These are phyloP conservation scores for Ascosphaera apis DNA, from an alignment of 2,329 filamentous ascomycete species.

Conservation along the genomic window DNA sequence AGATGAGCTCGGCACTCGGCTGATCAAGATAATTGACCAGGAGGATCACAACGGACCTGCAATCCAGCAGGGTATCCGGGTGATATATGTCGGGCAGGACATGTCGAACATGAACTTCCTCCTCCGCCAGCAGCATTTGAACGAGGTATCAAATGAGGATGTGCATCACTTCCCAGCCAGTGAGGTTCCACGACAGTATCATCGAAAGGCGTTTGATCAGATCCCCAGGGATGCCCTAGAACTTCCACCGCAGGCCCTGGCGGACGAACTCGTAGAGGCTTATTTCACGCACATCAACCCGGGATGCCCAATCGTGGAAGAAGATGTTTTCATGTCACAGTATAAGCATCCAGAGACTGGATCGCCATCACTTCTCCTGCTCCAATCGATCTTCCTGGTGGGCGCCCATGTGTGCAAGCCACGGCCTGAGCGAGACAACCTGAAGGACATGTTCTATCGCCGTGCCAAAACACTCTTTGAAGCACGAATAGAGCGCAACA, in stretches of 20 bases:
- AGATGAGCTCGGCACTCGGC: slow-evolving; percentile 20
- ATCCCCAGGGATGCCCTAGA: slow-evolving; percentile 26
- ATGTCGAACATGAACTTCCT: slow-evolving; percentile 33
- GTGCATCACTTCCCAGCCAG: slow-evolving; percentile 23
- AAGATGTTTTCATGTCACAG: slow-evolving; percentile 27
- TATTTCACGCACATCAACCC: slow-evolving; percentile 30
- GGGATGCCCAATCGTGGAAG: slow-evolving; percentile 29
- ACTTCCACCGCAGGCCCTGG: slow-evolving; percentile 24
- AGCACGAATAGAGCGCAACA: slow-evolving; percentile 29
- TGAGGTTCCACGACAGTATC: slow-evolving; percentile 19
- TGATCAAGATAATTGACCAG: slow-evolving; percentile 28
- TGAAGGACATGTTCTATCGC: slow-evolving; percentile 28
- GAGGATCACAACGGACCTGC: slow-evolving; percentile 19
- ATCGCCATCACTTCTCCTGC: slow-evolving; percentile 24
- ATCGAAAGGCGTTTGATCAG: slow-evolving; percentile 22
- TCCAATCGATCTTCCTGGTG: slow-evolving; percentile 28
- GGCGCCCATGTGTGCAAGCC: slow-evolving; percentile 27
- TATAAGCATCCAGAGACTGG: slow-evolving; percentile 25
- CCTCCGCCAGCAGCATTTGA: slow-evolving; percentile 22
- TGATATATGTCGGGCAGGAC: slow-evolving; percentile 32
- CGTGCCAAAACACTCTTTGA: slow-evolving; percentile 32
- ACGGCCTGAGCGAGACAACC: slow-evolving; percentile 19
- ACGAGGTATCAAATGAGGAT: slow-evolving; percentile 15
- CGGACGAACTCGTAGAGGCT: slow-evolving; percentile 26
- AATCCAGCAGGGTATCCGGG: slow-evolving; percentile 25